Percentiles rank a stretch among this genome's conserved stretches.
phyloP scores from a whole-genome alignment of 1,284 basidiomycete species.

The Ustilago xerochloae region DNA sequence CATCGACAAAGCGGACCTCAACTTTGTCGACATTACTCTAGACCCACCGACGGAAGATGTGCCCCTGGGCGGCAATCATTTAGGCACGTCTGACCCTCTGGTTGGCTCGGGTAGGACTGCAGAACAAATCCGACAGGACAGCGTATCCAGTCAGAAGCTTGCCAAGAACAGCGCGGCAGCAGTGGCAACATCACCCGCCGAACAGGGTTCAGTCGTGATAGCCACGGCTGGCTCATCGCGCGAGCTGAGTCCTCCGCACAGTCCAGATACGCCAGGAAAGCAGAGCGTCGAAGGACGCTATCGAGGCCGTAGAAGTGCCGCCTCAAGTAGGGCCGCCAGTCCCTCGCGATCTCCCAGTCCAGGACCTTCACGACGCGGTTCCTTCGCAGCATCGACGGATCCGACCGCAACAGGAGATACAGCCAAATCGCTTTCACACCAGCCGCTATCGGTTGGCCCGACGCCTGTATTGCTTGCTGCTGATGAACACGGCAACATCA shows the following conservation, averaged over 20 bases:
- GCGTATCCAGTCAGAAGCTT: constrained; percentile 23
- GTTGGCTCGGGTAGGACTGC: constrained; percentile 27
- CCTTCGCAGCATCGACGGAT: constrained; percentile 1
- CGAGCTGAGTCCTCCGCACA: constrained; percentile 14
- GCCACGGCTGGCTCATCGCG: not conserved
- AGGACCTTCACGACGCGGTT: constrained; percentile 15
- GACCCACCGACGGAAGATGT: constrained; percentile 9
- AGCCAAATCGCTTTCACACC: not conserved
- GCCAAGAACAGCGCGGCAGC: not conserved
- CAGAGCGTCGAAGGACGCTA: constrained; percentile 37
- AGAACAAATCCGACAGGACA: constrained; percentile 41
- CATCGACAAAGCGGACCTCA: constrained; percentile 35
- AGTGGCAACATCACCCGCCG: not conserved
- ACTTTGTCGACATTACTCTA: constrained; percentile 47
- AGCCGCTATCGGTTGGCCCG: not conserved
- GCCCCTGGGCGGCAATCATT: not conserved
- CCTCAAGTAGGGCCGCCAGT: constrained; percentile 35
- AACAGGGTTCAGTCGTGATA: not conserved
- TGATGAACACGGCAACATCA: constrained; percentile 48
- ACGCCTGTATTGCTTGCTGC: constrained; percentile 30
- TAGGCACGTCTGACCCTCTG: constrained; percentile 11
- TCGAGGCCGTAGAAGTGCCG: constrained; percentile 25
- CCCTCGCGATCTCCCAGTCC: constrained; percentile 12
- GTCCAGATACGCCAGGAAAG: not conserved
- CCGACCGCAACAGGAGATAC: not conserved